Conservation (phyloP, 75 land plant species). For the Ceratopteris richardii region DNA sequence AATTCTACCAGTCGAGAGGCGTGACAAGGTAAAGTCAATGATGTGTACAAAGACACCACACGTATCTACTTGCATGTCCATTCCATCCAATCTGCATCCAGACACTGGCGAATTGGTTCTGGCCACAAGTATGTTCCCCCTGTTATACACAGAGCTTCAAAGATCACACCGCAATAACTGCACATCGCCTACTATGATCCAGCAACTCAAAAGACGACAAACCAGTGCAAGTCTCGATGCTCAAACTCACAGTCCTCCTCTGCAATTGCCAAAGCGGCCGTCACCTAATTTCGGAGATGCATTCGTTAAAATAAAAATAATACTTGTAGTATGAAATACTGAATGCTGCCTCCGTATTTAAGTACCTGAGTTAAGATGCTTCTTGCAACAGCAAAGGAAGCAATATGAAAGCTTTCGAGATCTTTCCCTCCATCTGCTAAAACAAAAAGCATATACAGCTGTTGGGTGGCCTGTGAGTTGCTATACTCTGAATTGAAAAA, state of each 20-base stretch:
- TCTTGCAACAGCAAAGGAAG: slow-evolving; percentile 66
- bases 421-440: slow-evolving; percentile 86
- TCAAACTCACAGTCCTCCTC: slow-evolving; percentile 91
- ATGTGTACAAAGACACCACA: slow-evolving; percentile 61
- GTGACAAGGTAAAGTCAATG: slow-evolving; percentile 88
- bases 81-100: slow-evolving; percentile 50
- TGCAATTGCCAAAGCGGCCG: slow-evolving; percentile 79
- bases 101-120: slow-evolving; percentile 21
- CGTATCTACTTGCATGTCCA: slow-evolving; percentile 32
- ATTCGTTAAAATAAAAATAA: background rate
- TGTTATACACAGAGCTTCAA: slow-evolving; percentile 19
- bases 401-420: slow-evolving; percentile 77
- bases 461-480: slow-evolving; percentile 12
- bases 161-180: slow-evolving; percentile 6
- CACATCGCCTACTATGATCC: background rate
- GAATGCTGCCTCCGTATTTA: background rate
- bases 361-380: slow-evolving; percentile 74
- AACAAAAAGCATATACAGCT: slow-evolving; percentile 81
- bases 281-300: slow-evolving; percentile 39
- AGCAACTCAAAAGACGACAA: background rate
- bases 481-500: background rate
- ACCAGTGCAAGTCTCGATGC: slow-evolving; percentile 95
- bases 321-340: no score
- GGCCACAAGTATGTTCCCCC: slow-evolving; percentile 84
- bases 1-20: slow-evolving; percentile 87